Conservation (phyloP, 73 alveolate genomes). For the Paramecium caudatum region DNA sequence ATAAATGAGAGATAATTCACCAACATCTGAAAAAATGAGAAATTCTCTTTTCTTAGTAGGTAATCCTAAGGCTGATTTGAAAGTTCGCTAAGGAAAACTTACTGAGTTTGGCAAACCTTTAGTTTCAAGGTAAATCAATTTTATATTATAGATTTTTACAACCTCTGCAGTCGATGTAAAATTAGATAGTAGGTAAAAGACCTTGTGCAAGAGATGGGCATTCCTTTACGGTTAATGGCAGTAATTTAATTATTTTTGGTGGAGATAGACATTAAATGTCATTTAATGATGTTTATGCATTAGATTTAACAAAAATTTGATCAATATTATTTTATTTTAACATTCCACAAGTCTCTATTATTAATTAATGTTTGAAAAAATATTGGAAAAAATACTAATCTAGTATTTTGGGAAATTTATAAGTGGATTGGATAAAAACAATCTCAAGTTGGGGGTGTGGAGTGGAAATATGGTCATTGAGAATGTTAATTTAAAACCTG, state of each 20-base stretch:
- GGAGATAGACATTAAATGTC: conserved; percentile 95
- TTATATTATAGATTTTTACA: conserved; percentile 62
- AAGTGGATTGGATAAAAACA: conserved; percentile 93
- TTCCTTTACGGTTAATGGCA: conserved; percentile 78
- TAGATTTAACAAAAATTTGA: conserved; percentile 68
- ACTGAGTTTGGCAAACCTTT: conserved; percentile 75
- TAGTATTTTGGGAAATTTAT: conserved; percentile 94
- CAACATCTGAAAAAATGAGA: conserved; percentile 76
- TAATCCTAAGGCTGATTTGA: conserved; percentile 73
- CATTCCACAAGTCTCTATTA: no score
- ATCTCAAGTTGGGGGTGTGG: conserved; percentile 90
- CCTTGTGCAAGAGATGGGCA: conserved; percentile 96
- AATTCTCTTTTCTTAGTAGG: conserved; percentile 69
- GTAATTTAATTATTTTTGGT: conserved; percentile 85
- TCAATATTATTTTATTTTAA: not conserved
- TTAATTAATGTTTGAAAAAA: conserved; percentile 86
- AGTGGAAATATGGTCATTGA: conserved; percentile 93
- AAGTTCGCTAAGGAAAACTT: conserved; percentile 62
- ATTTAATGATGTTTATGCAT: conserved; percentile 84
- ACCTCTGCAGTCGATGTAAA: conserved; percentile 63
- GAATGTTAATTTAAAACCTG: conserved; percentile 91
- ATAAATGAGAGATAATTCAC: conserved; percentile 52
- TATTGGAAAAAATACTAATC: conserved; percentile 89
- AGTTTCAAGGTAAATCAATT: conserved; percentile 29
- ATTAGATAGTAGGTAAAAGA: conserved; percentile 77